These are phyloP conservation scores for Sonneratia alba DNA, from an alignment of 345 rosid genomes.

Conservation along the genomic window DNA sequence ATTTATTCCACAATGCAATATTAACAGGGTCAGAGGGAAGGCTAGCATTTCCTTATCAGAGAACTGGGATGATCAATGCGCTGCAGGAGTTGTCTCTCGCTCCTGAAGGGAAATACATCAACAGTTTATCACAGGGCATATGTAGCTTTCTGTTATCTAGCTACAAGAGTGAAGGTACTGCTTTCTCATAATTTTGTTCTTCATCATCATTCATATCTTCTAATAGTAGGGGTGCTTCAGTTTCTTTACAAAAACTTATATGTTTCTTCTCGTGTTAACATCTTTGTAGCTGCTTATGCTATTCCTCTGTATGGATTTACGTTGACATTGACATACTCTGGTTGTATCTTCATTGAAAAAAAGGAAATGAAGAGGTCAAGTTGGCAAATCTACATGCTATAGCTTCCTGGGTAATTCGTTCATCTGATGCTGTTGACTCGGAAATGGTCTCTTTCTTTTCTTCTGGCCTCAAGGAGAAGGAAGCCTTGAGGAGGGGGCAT, in stretches of 20 bases:
- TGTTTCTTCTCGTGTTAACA: background rate
- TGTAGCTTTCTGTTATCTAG: conserved; percentile 61
- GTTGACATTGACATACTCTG: background rate
- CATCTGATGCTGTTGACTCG: conserved; percentile 53
- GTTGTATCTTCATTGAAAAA: conserved; percentile 3
- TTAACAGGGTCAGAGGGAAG: conserved; percentile 89
- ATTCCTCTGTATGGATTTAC: background rate
- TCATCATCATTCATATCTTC: background rate
- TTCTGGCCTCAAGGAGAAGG: conserved; percentile 93
- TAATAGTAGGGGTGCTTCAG: background rate
- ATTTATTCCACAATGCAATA: conserved; percentile 13
- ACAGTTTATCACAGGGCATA: conserved; percentile 36
- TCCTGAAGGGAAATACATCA: conserved; percentile 77
- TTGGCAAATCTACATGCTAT: conserved; percentile 62
- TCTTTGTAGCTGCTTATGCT: conserved; percentile 2
- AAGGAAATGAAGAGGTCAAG: conserved; percentile 95
- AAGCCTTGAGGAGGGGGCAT: conserved; percentile 77
- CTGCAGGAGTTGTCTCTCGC: conserved; percentile 72
- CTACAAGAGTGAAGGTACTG: conserved; percentile 78
- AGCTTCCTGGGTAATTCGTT: conserved; percentile 67
- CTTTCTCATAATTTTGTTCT: conserved; percentile 2
- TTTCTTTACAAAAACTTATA: background rate
- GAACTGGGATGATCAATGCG: conserved; percentile 78
- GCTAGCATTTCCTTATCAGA: conserved; percentile 78
- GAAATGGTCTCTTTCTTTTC: conserved; percentile 61